phyloP scores from a whole-genome alignment of 2,329 filamentous ascomycete genomes.

The Xylogone sp. region DNA sequence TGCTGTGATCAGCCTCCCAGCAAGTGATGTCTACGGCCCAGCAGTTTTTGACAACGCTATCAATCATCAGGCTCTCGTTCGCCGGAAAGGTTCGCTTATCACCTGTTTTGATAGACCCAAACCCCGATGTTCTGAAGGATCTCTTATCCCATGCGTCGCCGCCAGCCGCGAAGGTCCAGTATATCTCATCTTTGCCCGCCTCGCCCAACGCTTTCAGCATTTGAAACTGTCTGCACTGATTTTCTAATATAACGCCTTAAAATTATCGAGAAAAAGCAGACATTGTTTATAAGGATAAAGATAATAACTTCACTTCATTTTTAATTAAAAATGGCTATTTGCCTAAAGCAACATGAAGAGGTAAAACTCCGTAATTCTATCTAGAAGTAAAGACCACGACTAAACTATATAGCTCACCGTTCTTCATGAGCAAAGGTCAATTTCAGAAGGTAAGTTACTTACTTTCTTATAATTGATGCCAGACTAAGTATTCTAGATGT shows the following conservation, averaged over 20 bases:
- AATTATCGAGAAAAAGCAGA: conserved; percentile 41
- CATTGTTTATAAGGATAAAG: conserved; percentile 39
- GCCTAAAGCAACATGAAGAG: conserved; percentile 20
- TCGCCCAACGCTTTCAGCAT: too few relatives aligned
- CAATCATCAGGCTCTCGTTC: too few relatives aligned
- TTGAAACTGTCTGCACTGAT: conserved; percentile 33
- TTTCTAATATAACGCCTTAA: conserved; percentile 37
- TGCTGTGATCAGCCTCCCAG: too few relatives aligned
- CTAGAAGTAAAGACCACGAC: conserved; percentile 50
- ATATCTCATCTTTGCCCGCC: too few relatives aligned
- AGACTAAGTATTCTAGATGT: conserved; percentile 8
- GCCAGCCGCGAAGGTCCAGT: too few relatives aligned
- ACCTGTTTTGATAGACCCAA: too few relatives aligned
- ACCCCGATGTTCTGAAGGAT: too few relatives aligned
- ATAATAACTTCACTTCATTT: conserved; percentile 30
- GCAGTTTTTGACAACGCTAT: too few relatives aligned
- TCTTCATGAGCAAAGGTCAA: conserved; percentile 44
- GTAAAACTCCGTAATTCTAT: conserved; percentile 34
- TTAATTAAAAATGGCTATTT: conserved; percentile 33
- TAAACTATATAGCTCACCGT: conserved; percentile 31
- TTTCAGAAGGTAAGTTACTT: conserved; percentile 33
- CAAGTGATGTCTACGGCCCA: too few relatives aligned
- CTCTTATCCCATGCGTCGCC: too few relatives aligned
- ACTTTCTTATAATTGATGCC: background rate
- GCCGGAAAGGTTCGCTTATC: too few relatives aligned